phyloP scores from a whole-genome alignment of 768 basidiomycete species.

The Tubosaeta sp. region DNA sequence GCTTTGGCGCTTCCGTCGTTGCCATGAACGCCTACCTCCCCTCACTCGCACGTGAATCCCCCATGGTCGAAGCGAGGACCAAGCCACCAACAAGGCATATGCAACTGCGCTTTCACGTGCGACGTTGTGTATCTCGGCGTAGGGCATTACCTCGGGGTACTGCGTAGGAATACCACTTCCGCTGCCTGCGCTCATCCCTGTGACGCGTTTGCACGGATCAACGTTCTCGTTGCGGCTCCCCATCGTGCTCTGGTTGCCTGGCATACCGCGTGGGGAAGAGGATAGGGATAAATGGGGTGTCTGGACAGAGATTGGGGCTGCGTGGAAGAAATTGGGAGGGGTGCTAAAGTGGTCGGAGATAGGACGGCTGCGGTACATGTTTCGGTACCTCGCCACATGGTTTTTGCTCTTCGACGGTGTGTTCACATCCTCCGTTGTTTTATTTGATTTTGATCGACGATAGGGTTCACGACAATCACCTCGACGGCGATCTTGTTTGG shows the following conservation, averaged over 20 bases:
- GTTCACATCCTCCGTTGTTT: too few species aligned
- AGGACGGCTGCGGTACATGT: constrained; percentile 31
- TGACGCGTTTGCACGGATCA: constrained; percentile 65
- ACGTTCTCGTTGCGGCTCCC: constrained; percentile 78
- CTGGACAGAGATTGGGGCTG: constrained; percentile 49
- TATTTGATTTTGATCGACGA: too few species aligned
- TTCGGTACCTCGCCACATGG: too few species aligned
- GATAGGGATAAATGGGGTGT: constrained; percentile 39
- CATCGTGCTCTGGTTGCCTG: constrained; percentile 75
- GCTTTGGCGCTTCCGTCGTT: constrained; percentile 82
- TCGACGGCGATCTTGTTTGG: too few species aligned
- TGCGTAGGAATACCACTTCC: constrained; percentile 75
- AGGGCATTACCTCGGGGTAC: too few species aligned
- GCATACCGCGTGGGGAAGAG: constrained; percentile 7
- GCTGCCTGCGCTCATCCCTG: constrained; percentile 70
- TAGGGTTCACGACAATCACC: too few species aligned
- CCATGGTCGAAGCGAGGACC: constrained; percentile 2
- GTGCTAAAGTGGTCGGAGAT: constrained; percentile 78
- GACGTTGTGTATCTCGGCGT: constrained; percentile 41
- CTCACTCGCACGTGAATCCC: constrained; percentile 62
- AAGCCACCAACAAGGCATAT: constrained; percentile 48
- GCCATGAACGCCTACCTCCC: constrained; percentile 93
- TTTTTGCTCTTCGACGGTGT: too few species aligned
- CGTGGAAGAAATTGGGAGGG: constrained; percentile 71
- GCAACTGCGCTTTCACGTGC: too few species aligned